Evolutionary conservation across 306 rosid species (phyloP), one percentile per base, ranked within the genome.

Genomic region (Rosa chinensis): DNA sequence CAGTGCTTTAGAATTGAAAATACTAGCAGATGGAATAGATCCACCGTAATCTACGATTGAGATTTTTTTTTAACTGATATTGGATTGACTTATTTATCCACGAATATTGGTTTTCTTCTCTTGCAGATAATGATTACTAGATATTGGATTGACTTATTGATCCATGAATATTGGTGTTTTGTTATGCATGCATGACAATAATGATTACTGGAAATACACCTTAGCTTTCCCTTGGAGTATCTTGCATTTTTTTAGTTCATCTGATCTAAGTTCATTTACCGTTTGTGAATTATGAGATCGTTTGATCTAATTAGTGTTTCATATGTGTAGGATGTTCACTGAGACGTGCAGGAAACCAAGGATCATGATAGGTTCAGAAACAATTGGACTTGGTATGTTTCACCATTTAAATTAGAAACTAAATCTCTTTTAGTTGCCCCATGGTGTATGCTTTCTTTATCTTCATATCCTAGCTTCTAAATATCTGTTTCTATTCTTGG

Each of bases 311-410:
- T 50, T 48, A 8, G 16, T 47, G 73, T 61, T 71, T 70, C 10
- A 1, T 59, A 5, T 72, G 58, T 40, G 66, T 94, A 93, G 99
- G 85, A 96, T 93, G 98, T 96, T 93, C 83, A 86, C 89, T 0
- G 88, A 87, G 75, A 79, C 98, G 4, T 93, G 98, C 80, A 86
- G 86, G 83, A 90, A 94, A 84, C 84, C 90, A 77, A 90, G 94
- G 82, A 96, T 96, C 81, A 96, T 91, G 96, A 93, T 89, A 70
- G 96, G 98, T 71, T 91, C 97, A 13, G 99, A 96, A 68, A 96
- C 94, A 78, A 96, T 89, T 53, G 99, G 99, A 18, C 90, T 91
- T 48, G 97, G 98, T 93, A 82, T 72, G 82, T 81, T 25, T 56
- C 39, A 66, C 45, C 1, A 2, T 32, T 14, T 40, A 32, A 18